Percentiles rank a stretch among this genome's conserved stretches.
phyloP scores from a whole-genome alignment of 768 basidiomycete genomes.

The Lentinula aciculospora region DNA sequence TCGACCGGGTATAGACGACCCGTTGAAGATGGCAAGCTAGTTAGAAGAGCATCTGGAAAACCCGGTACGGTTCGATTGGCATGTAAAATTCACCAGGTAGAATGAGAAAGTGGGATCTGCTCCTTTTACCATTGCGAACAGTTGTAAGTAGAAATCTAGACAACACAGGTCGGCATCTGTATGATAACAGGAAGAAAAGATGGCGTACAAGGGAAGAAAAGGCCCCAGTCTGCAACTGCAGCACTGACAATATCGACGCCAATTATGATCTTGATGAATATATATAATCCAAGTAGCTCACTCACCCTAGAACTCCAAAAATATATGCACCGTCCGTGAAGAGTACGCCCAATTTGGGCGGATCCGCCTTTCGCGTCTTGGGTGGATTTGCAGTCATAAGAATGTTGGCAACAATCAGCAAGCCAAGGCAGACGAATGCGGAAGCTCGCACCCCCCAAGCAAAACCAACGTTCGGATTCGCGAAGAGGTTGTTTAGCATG shows the following conservation, averaged over 20 bases:
- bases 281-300: background rate
- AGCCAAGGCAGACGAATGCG: too few species aligned
- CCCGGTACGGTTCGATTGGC: background rate
- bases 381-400: too few species aligned
- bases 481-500: too few species aligned
- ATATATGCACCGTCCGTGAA: too few species aligned
- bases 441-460: too few species aligned
- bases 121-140: conserved; percentile 41
- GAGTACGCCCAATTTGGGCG: too few species aligned
- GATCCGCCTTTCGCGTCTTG: too few species aligned
- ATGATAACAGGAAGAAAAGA: background rate
- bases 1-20: conserved; percentile 48
- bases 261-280: too few species aligned
- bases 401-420: too few species aligned
- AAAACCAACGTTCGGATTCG: too few species aligned
- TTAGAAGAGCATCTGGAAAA: background rate
- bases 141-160: conserved; percentile 50
- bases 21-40: conserved; percentile 49
- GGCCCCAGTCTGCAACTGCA: conserved; percentile 36
- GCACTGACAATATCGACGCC: conserved; percentile 20
- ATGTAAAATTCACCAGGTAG: conserved; percentile 33
- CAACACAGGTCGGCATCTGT: background rate
- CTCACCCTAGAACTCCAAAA: conserved; percentile 6
- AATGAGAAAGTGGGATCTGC: conserved; percentile 35
- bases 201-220: conserved; percentile 45